Base-by-base conservation (phyloP, 1,284 basidiomycete species). In the Agroathelia rolfsii region DNA sequence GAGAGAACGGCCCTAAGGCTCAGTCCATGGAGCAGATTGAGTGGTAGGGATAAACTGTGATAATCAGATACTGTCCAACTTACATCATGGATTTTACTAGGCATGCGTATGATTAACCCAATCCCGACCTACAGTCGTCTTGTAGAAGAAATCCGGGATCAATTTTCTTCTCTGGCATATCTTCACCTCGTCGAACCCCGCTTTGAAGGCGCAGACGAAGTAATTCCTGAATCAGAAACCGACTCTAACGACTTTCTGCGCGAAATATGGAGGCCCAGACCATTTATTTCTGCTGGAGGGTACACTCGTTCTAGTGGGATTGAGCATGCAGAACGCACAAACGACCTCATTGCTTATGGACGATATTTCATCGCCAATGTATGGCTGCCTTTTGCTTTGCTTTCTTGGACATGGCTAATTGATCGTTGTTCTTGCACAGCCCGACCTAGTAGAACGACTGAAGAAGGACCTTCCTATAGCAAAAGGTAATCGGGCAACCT, bases 231-330 rank as follows among this genome's bases (percentile, higher is more conserved):
- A 12, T 17, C 32, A 17, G 9, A 32, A 10, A 6, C 32, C 22
- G 40, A 48, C 15, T 46, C 44, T 0, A 56, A 53, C 34, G 40
- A 53, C 28, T 49, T 49, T 23, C 24, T 41, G 24, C 38, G 38
- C 15, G 24, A 16, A 3, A 30, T 33, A 16, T 42, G 49, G 59
- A 35, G 38, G 1, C 46, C 47, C 0, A 41, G 53, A n/a, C 43
- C 52, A 2, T 62, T 75, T 33, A 62, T 79, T 30, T 55, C 54
- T 2, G 65, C 67, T 1, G 72, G 72, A 15, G 71, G 67, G 3
- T 58, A 58, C 28, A 52, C 44, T 2, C 43, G 56, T 1, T 53
- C 60, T 28, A 44, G 31, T 0, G 64, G 58, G 1, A 32, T 61
- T 4, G 34, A 50, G 9, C 36, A 31, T 11, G 59, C 58, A 1